Percentiles rank a stretch among this genome's conserved stretches.
phyloP scores from a whole-genome alignment of 768 basidiomycete species.

The Mycena maculata region DNA sequence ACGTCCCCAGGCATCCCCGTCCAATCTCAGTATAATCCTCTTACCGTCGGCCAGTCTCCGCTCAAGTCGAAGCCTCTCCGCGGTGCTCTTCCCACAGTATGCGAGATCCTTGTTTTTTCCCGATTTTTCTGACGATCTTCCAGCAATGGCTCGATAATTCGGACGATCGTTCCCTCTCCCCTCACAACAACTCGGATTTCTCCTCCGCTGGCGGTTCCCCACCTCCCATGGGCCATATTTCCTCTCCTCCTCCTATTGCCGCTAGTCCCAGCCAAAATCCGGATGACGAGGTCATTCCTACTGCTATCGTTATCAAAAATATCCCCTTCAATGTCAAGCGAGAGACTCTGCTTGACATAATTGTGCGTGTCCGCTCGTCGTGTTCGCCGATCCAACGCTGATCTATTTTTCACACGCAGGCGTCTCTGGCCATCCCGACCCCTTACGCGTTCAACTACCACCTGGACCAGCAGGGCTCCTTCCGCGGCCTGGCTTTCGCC shows the following conservation, averaged over 20 bases:
- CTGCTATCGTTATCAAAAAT: constrained; percentile 99
- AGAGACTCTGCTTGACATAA: constrained; percentile 95
- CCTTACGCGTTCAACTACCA: constrained; percentile 99
- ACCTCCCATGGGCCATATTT: constrained; percentile 67
- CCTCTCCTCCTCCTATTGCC: constrained; percentile 54
- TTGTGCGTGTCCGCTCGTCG: constrained; percentile 67
- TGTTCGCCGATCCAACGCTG: constrained; percentile 27
- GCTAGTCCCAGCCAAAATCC: constrained; percentile 61
- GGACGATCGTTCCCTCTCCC: constrained; percentile 86
- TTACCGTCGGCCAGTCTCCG: constrained; percentile 72
- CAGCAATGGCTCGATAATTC: constrained; percentile 92
- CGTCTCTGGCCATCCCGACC: constrained; percentile 91
- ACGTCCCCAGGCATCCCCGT: constrained; percentile 67
- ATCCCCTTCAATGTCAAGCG: constrained; percentile 99
- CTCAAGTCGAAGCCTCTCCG: constrained; percentile 81
- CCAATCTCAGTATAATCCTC: constrained; percentile 69
- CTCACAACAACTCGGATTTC: constrained; percentile 89
- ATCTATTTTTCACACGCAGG: constrained; percentile 55
- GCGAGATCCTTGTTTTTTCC: constrained; percentile 46
- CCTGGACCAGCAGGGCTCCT: constrained; percentile 94
- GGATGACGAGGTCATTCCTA: constrained; percentile 97
- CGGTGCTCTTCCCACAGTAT: constrained; percentile 78
- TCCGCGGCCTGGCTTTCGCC: constrained; percentile 97
- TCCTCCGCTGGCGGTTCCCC: constrained; percentile 85
- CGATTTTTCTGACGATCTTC: constrained; percentile 35